Evolutionary conservation across 2,329 filamentous ascomycete genomes (phyloP), one percentile per base, ranked within the genome.

Genomic region (Eutypella sp.): DNA sequence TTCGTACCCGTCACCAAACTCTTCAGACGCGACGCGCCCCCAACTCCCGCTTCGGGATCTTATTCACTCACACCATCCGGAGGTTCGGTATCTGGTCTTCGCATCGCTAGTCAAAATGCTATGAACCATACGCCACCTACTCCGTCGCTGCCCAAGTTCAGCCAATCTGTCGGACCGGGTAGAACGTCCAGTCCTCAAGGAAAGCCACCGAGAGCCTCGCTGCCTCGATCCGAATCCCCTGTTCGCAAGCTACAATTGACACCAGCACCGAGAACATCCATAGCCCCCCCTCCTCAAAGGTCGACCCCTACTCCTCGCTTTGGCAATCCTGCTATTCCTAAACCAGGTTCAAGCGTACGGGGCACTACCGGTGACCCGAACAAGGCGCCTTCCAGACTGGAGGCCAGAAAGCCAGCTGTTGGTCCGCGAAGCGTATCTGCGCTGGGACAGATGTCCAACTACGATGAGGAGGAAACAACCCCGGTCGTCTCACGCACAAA

Each of bases 161-260:
- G 89, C 62, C 88, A 95, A 66, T 95, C 91, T 0, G 74, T 95
- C 38, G 90, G 90, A 1, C 87, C 87, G 6, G 80, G 82, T 34
- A 79, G 85, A 60, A 82, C 84, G 23, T 65, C 82, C 20, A 92
- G 86, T 59, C 88, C 90, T 3, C 72, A 79, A 40, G 79, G 84
- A 57, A 91, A 87, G 63, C 82, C 79, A 55, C 69, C 81, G 38
- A 81, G 90, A 47, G 82, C 84, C 8, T 95, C 91, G 2, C 73
- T 96, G n/a, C 81, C 87, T 43, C 85, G 91, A 24, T 87, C 93
- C 5, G 91, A 96, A 53, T 96, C 92, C 2, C 93, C 92, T 3
- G 74, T 87, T 29, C 82, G 87, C 54, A 85, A 80, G 57, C 68
- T 81, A 40, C 82, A 83, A 46, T 78, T 82, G 64, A 84, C 75